Conservation (phyloP, 805 yeast genomes). For the Maudiozyma serrabonitensis region DNA sequence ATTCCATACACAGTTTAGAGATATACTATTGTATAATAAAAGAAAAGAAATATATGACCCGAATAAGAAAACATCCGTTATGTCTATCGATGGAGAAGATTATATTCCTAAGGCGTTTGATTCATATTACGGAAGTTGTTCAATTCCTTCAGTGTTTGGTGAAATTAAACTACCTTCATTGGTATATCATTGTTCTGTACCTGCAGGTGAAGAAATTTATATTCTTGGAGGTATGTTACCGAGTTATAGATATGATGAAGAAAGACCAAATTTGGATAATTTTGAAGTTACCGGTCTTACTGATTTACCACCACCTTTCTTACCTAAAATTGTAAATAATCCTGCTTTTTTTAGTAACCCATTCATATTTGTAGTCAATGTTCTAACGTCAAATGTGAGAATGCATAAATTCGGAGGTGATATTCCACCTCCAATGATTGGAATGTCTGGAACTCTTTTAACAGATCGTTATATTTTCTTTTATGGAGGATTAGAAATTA, state of each 20-base stretch:
- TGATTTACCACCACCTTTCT: constrained; percentile 40
- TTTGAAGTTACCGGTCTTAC: constrained; percentile 30
- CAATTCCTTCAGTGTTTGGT: constrained; percentile 28
- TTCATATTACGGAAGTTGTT: constrained; percentile 16
- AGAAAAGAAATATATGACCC: background rate
- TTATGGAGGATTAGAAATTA: constrained; percentile 57
- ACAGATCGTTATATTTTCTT: constrained; percentile 48
- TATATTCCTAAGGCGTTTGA: constrained; percentile 12
- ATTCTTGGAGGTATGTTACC: constrained; percentile 39
- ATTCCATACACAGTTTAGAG: constrained; percentile 7
- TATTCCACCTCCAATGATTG: constrained; percentile 43
- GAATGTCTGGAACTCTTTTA: constrained; percentile 39
- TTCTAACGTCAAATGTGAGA: constrained; percentile 32
- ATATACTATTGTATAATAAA: constrained; percentile 2
- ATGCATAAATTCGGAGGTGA: constrained; percentile 30
- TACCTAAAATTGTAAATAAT: constrained; percentile 32
- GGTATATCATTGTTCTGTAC: constrained; percentile 35
- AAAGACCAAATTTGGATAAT: constrained; percentile 28
- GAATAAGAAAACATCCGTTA: constrained; percentile 4
- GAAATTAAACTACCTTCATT: constrained; percentile 33
- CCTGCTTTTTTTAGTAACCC: constrained; percentile 35
- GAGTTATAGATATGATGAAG: constrained; percentile 18
- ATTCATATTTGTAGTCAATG: constrained; percentile 29
- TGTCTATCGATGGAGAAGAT: constrained; percentile 10
- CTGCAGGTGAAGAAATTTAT: constrained; percentile 29